Evolutionary conservation across 495 filamentous ascomycete species (phyloP), one percentile per base, ranked within the genome.

Genomic region (Podospora fimiseda): DNA sequence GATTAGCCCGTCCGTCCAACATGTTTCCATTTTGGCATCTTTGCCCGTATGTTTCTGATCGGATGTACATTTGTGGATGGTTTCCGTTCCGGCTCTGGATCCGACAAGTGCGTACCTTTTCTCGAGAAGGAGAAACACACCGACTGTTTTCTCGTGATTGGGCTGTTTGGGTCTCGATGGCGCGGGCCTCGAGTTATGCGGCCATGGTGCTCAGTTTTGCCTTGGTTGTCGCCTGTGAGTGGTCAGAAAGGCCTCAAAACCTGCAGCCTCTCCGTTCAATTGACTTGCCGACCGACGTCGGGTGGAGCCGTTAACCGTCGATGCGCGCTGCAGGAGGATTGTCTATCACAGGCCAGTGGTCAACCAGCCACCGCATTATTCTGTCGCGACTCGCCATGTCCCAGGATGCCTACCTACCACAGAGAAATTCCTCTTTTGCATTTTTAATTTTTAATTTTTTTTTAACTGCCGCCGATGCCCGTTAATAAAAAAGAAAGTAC

Each of bases 181-280:
- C 48, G 63, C 65, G 60, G 67, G 67, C 65, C 67, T 61, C 60
- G 19, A 40, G 43, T 57, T 70, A 70, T 70, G 67, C 67, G 67
- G 67, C 65, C 67, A 64, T 33, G 30, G 36, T 43, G 64, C 66
- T 63, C 56, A 60, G 23, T 45, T 49, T 55, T 43, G 47, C 49
- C 58, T 60, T n/a, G 58, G 56, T 59, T 57, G 50, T 47, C 55
- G 50, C 59, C 30, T 27, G 43, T 64, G 60, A 67, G 38, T 67
- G 65, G 65, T 52, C 56, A 55, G 53, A 19, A 57, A 52, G 40
- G 43, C 46, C 43, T 37, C 24, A 49, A 58, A 49, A 52, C 55
- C 56, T 59, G 59, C 59, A 41, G 43, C 48, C 50, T 41, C 60
- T 60, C 60, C 59, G 46, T 40, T 30, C 51, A 47, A 50, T 47